Evolutionary conservation across 805 yeast species (phyloP), one percentile per base, ranked within the genome.

Genomic region (Vanderwaltozyma polyspora): DNA sequence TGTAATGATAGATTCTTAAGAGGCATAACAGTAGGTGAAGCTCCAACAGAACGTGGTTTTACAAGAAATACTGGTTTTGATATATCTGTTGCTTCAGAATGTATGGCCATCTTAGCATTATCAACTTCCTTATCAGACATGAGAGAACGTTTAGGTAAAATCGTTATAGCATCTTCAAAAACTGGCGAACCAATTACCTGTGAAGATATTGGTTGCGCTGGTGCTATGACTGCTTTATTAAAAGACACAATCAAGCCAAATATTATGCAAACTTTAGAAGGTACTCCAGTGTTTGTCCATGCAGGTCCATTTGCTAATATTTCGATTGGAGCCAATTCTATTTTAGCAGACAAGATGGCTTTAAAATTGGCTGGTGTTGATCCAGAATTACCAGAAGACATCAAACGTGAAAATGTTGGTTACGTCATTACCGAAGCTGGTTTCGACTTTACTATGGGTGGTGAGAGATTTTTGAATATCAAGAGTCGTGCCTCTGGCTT

Each of bases 291-390:
- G 14, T 72, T 81, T 49, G 84, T 81, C 32, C 93, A 81, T 55
- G 91, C 91, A 32, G 93, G 93, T 43, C 93, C 93, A 40, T 81
- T 81, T 54, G 93, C 93, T 51, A 81, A 81, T 58, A 81, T 81
- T 44, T 80, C 91, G 25, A 81, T 81, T 51, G 93, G 93, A 55
- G 89, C 93, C 7, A 76, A 84, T 25, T 80, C 89, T 23, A 80
- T 81, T 31, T 67, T 81, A 52, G 89, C 91, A 39, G 93, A 81
- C 58, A 76, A 74, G 55, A 63, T 81, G 63, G 87, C 87, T n/a
- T 66, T 81, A 62, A 80, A 80, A 58, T 64, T 81, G 42, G 80
- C 82, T 29, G 89, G 89, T 59, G 69, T 76, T 21, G 66, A 70
- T 12, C 57, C 71, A n/a, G 63, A 59, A 35, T 58, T 64, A 43